Percentiles rank a stretch among this genome's conserved stretches.
Conservation (phyloP, 2,329 filamentous ascomycete genomes). For the Fusarium luffae region DNA sequence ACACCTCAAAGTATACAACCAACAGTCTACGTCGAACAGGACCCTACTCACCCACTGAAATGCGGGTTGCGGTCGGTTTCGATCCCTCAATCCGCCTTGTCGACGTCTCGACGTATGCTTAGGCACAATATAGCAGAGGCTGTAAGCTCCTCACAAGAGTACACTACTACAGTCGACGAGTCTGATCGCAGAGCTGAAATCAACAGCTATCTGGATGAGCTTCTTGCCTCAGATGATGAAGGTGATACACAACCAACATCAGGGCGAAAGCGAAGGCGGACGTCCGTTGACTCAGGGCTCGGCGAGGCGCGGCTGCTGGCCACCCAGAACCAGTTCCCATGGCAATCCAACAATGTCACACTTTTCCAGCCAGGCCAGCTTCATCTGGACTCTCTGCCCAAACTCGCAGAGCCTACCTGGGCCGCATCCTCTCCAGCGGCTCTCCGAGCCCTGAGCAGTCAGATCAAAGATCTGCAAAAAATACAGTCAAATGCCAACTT, state of each 20-base stretch:
- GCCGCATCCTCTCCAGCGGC: conserved; percentile 45
- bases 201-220: conserved; percentile 33
- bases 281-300: conserved; percentile 37
- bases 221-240: conserved; percentile 41
- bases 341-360: conserved; percentile 35
- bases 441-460: conserved; percentile 49
- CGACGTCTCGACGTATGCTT: conserved; percentile 25
- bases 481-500: conserved; percentile 70
- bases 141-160: background rate
- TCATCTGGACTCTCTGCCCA: conserved; percentile 69
- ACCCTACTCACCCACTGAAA: conserved; percentile 27
- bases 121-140: background rate
- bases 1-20: background rate
- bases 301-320: conserved; percentile 22
- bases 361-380: conserved; percentile 75
- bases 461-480: conserved; percentile 72
- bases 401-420: conserved; percentile 60
- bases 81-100: conserved; percentile 48
- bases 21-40: conserved; percentile 46
- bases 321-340: conserved; percentile 15
- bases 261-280: conserved; percentile 37
- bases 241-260: background rate
- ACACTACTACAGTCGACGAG: conserved; percentile 13
- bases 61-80: background rate
- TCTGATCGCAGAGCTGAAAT: background rate